Evolutionary conservation across 345 rosid species (phyloP), one percentile per base, ranked within the genome.

Genomic region (Citrus mangshanensis): DNA sequence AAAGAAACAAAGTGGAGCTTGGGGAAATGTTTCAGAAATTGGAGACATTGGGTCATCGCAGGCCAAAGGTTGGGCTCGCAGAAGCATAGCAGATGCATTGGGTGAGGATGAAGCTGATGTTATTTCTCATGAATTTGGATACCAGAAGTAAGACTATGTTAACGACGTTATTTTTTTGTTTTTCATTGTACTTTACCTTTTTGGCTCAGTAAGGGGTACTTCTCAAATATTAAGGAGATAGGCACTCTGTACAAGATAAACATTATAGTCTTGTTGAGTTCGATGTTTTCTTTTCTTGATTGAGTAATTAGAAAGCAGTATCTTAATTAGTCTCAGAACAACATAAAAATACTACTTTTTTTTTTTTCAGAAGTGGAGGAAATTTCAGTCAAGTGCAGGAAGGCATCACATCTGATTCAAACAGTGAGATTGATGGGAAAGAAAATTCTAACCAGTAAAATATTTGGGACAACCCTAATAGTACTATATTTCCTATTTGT

Each of bases 51-150:
- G 80, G 59, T 67, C 87, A 34, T 72, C 87, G 49, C 77, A 84
- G 34, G 80, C 87, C 22, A 85, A 70, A 61, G 94, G 84, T 84
- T 88, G 93, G 95, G 72, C 70, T 69, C 88, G 72, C 56, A 89
- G 93, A 86, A 96, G 88, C 91, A 62, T 96, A 84, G 97, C 97
- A 67, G 98, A 96, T 87, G 97, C 99, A 51, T 84, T 96, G 83
- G 99, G 99, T 69, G 99, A 96, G 60, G 99, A 96, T 82, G 99
- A 95, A 85, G 97, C 95, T 82, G 98, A 95, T 88, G 97, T 93
- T 68, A 87, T 89, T 77, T 75, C 93, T 74, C 92, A 90, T 89
- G 89, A 88, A 40, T 79, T 80, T 30, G 87, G 82, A 68, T 37
- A 78, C 84, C 88, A 83, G 70, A 86, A 81, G 97, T 88, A 85